phyloP scores from a whole-genome alignment of 2,329 filamentous ascomycete species.

The Cladosporium sphaerospermum region DNA sequence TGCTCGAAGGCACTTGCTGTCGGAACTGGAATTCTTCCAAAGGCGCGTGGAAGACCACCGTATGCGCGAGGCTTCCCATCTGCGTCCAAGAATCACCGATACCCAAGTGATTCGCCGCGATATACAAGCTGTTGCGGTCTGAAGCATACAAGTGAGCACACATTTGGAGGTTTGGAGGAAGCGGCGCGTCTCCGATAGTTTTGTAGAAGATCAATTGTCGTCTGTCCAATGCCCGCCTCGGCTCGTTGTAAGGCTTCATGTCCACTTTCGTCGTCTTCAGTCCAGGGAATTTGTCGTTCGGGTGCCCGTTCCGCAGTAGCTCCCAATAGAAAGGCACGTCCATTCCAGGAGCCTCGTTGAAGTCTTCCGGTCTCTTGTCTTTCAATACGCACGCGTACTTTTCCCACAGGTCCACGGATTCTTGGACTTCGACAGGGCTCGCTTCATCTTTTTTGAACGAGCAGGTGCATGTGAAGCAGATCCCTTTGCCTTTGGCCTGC shows the following conservation, averaged over 20 bases:
- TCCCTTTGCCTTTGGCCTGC: conserved; percentile 39
- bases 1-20: not conserved
- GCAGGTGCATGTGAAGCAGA: conserved; percentile 48
- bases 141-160: conserved; percentile 53
- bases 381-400: conserved; percentile 30
- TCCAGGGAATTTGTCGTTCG: conserved; percentile 38
- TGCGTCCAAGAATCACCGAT: conserved; percentile 34
- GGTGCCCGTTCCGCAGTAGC: conserved; percentile 28
- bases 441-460: conserved; percentile 46
- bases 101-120: conserved; percentile 46
- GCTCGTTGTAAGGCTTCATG: conserved; percentile 45
- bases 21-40: conserved; percentile 36
- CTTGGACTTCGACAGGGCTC: conserved; percentile 30
- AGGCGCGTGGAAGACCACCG: conserved; percentile 43
- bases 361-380: conserved; percentile 28
- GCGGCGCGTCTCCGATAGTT: conserved; percentile 34
- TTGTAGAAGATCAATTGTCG: conserved; percentile 42
- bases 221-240: conserved; percentile 31
- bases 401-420: conserved; percentile 29
- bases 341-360: conserved; percentile 31
- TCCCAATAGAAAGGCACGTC: conserved; percentile 32
- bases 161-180: conserved; percentile 48
- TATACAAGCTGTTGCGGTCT: conserved; percentile 50
- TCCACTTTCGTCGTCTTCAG: conserved; percentile 48
- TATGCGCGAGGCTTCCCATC: conserved; percentile 45